Evolutionary conservation across 805 yeast genomes (phyloP).

Genomic region (Wickerhamiella lipophila): DNA sequence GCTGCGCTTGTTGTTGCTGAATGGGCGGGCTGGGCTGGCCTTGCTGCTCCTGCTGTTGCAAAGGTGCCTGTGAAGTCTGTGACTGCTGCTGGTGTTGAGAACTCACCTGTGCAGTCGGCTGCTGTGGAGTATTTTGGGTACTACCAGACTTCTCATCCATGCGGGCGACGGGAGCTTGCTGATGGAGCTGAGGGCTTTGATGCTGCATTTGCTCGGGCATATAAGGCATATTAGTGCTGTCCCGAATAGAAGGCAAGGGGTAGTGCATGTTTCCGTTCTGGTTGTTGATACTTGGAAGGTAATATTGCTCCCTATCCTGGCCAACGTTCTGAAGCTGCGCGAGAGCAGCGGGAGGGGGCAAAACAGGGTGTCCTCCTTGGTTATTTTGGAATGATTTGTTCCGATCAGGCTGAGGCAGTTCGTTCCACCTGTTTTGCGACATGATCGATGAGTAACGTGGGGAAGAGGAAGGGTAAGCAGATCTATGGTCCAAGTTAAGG

Average conservation of each 20-base stretch:
- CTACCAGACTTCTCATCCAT: constrained; percentile 10
- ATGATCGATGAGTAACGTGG: constrained; percentile 12
- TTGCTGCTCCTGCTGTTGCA: constrained; percentile 5
- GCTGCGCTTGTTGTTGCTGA: constrained; percentile 16
- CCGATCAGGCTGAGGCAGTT: constrained; percentile 15
- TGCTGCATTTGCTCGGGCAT: constrained; percentile 10
- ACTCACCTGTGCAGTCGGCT: constrained; percentile 10
- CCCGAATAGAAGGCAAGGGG: constrained; percentile 25
- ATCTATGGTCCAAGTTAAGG: background rate
- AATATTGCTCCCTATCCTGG: constrained; percentile 9
- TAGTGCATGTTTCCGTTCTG: constrained; percentile 17
- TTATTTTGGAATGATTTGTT: constrained; percentile 13
- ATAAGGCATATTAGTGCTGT: constrained; percentile 13
- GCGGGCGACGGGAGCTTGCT: constrained; percentile 6
- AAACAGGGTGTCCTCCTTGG: constrained; percentile 26
- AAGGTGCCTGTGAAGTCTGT: constrained; percentile 12
- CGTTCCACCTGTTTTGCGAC: constrained; percentile 15
- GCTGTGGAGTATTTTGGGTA: constrained; percentile 13
- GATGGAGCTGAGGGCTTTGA: constrained; percentile 10
- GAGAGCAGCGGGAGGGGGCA: constrained; percentile 25
- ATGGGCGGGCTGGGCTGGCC: constrained; percentile 14
- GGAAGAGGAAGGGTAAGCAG: constrained; percentile 3
- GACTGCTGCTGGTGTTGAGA: constrained; percentile 11
- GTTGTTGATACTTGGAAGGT: constrained; percentile 17
- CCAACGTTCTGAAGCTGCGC: constrained; percentile 13